Base-by-base conservation (phyloP, 139 green algal species). In the Volvox africanus region DNA sequence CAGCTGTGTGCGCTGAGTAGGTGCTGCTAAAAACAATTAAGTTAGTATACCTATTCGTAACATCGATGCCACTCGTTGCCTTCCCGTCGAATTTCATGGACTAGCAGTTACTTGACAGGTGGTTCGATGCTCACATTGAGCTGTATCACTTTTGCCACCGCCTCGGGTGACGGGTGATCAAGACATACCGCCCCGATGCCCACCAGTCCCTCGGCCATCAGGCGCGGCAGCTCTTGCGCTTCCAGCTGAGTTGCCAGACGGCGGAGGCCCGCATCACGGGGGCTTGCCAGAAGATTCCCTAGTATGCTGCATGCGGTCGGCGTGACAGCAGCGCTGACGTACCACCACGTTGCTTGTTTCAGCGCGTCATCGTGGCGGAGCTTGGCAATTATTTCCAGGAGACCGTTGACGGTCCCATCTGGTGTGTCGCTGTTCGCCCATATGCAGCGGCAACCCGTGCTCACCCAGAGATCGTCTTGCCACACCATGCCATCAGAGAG, bases 371-470 rank as follows among this genome's bases (percentile, higher is more conserved):
- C n/a, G 37, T 20, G n/a, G 21, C 85, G 50, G 11, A 37, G 30
- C 33, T 67, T 20, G 0, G 76, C 22, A 14, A 91, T 79, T 6
- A 91, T 17, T 9, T 76, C 44, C 61, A 91, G 76, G 0, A 91
- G 87, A 11, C 87, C 76, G 9, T 24, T 50, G 3, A 91, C 61
- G 17, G 87, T 91, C 9, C 87, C 87, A 6, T 80, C 37, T 0
- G 76, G 9, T 2, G 33, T 91, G 61, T 78, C 35, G 24, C 44
- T 37, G 2, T 91, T 19, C 17, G 76, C 87, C 87, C 87, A 91
- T 14, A 86, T 26, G 2, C 24, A 6, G 13, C 76, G 17, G 33
- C 76, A 86, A 13, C 28, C 33, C 13, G 75, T 18, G 61, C 21
- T 13, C 11, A 80, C 30, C 76, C 76, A 91, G 0, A 91, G 5